A percentile compares a stretch with the other conserved stretches of the same genome.
Evolutionary conservation across 164 flowering plant genomes (phyloP).

Genomic region (Buxus sempervirens): DNA sequence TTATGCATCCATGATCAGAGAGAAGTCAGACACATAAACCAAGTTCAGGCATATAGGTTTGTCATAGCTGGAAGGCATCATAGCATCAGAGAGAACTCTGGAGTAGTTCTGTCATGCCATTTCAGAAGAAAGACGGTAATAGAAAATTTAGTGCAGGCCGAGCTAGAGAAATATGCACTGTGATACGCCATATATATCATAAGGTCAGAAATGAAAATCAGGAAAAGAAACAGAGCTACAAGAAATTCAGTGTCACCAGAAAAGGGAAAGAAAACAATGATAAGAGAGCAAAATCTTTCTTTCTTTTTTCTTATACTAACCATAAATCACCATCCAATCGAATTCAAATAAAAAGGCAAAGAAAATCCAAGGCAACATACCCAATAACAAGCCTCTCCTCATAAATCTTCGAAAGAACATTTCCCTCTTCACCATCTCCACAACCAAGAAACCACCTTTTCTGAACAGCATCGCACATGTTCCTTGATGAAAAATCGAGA

Average conservation of each 20-base stretch:
- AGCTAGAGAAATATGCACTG: neutral
- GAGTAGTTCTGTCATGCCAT: neutral
- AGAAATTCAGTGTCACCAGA: neutral
- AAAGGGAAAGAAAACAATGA: neutral
- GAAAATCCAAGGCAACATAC: slow-evolving; percentile 31
- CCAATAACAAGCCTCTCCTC: slow-evolving; percentile 80
- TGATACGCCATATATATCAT: neutral
- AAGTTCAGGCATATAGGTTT: neutral
- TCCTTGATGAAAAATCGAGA: neutral
- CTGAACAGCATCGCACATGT: slow-evolving; percentile 24
- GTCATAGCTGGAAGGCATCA: neutral
- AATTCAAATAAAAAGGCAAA: neutral
- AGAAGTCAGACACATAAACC: neutral
- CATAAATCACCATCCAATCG: neutral
- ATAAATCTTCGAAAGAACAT: slow-evolving; percentile 54
- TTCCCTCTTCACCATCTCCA: slow-evolving; percentile 77
- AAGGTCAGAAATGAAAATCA: neutral
- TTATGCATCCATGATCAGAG: neutral
- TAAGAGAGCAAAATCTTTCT: neutral
- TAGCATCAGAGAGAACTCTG: neutral
- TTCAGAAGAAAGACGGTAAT: neutral
- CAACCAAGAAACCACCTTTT: slow-evolving; percentile 70
- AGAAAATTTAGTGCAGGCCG: neutral
- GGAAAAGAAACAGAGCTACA: neutral
- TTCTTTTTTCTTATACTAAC: neutral